Conservation (phyloP, 2,329 filamentous ascomycete genomes). For the Phialophora tarda region DNA sequence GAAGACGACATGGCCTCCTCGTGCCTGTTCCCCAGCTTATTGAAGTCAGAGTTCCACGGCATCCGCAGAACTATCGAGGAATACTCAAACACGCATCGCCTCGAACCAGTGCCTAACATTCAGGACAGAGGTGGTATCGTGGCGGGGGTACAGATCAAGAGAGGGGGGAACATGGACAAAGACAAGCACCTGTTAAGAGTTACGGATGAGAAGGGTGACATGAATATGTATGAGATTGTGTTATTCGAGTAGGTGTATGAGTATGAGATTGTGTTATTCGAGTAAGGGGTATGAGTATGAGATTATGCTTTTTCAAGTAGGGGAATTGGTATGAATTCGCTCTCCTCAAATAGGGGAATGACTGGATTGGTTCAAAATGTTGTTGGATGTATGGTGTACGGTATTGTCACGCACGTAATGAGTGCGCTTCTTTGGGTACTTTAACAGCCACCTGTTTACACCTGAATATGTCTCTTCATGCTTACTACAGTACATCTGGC, state of each 20-base stretch:
- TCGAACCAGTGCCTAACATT: neutral
- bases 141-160: neutral
- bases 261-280: too few species aligned
- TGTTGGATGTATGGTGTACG: too few species aligned
- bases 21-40: neutral
- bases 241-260: neutral
- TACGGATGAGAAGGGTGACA: neutral
- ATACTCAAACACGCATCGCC: neutral
- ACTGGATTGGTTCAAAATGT: too few species aligned
- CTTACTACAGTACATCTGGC: too few species aligned
- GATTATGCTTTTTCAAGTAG: too few species aligned
- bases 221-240: neutral
- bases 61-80: neutral
- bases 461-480: too few species aligned
- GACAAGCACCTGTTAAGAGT: neutral
- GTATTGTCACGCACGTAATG: too few species aligned
- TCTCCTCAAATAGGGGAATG: too few species aligned
- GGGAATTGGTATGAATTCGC: too few species aligned
- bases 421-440: too few species aligned
- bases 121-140: neutral
- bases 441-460: too few species aligned
- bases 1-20: neutral
- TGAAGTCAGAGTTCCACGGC: slow-evolving; percentile 7
- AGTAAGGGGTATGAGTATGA: too few species aligned
- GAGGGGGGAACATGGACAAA: neutral